Percentiles rank a stretch among this genome's conserved stretches.
phyloP scores from a whole-genome alignment of 495 filamentous ascomycete genomes.

The Penicillium cinerascens region DNA sequence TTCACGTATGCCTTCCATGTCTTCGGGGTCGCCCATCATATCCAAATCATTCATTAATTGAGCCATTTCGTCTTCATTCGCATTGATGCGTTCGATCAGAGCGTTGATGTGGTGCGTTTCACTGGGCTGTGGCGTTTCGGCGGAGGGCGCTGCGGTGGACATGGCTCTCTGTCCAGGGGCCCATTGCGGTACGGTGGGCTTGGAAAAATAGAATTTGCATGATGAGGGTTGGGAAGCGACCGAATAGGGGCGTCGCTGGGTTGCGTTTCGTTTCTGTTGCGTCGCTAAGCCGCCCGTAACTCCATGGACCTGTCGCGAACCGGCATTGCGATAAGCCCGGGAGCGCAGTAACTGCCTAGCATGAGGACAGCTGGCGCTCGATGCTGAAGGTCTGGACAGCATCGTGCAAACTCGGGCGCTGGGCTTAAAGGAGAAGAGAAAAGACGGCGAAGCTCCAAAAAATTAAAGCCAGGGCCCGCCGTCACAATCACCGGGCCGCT shows the following conservation, averaged over 20 bases:
- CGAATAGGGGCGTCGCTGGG: constrained; percentile 8
- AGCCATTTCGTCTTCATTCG: constrained; percentile 34
- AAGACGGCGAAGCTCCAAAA: constrained; percentile 24
- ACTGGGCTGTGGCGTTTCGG: constrained; percentile 10
- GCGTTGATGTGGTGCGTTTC: constrained; percentile 28
- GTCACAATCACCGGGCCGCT: constrained; percentile 26
- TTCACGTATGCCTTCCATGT: constrained; percentile 18
- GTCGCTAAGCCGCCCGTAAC: constrained; percentile 17
- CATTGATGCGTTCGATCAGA: constrained; percentile 38
- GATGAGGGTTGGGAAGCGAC: background rate
- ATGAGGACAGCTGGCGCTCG: constrained; percentile 27
- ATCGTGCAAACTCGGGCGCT: constrained; percentile 23
- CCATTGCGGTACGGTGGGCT: background rate
- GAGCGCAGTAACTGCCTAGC: constrained; percentile 27
- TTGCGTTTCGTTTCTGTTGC: constrained; percentile 13
- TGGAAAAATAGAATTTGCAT: background rate
- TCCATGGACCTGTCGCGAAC: constrained; percentile 31
- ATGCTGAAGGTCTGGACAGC: constrained; percentile 33
- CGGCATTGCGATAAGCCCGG: constrained; percentile 15
- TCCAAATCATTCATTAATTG: constrained; percentile 36
- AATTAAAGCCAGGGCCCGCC: constrained; percentile 33
- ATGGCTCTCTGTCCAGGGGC: constrained; percentile 16
- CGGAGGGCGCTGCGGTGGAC: constrained; percentile 24
- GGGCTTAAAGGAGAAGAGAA: constrained; percentile 7
- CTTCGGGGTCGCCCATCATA: constrained; percentile 23